A percentile compares a stretch with the other conserved stretches of the same genome.
Conservation (phyloP, 768 basidiomycete species). For the Lactarius pseudohatsudake region DNA sequence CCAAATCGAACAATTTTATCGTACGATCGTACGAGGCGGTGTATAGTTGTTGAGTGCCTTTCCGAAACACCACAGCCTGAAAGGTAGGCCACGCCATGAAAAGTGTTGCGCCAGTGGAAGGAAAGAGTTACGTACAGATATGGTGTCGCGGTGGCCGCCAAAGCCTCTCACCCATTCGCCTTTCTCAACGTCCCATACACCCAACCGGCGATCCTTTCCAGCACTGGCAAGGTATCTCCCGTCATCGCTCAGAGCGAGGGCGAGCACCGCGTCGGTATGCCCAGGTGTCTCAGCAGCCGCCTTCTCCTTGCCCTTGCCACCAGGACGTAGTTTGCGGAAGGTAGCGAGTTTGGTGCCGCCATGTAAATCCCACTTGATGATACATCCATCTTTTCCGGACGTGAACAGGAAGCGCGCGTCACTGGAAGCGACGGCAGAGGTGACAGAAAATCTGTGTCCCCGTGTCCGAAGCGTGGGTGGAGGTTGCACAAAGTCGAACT, state of each 20-base stretch:
- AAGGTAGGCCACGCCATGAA: constrained; percentile 21
- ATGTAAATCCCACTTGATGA: constrained; percentile 80
- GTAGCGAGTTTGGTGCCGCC: constrained; percentile 59
- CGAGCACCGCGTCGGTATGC: constrained; percentile 84
- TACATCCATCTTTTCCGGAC: constrained; percentile 85
- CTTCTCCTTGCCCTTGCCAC: constrained; percentile 55
- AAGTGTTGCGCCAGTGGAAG: constrained; percentile 43
- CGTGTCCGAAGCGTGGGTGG: constrained; percentile 57
- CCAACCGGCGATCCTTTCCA: constrained; percentile 78
- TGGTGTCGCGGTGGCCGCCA: constrained; percentile 69
- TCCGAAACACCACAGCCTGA: constrained; percentile 73
- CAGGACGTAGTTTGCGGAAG: constrained; percentile 58
- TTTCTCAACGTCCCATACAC: constrained; percentile 82
- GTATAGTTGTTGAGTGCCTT: constrained; percentile 72
- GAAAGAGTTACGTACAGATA: constrained; percentile 54
- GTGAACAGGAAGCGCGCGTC: constrained; percentile 79
- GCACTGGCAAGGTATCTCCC: constrained; percentile 84
- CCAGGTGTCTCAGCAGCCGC: constrained; percentile 56
- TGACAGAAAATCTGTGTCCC: constrained; percentile 78
- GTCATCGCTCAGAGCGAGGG: constrained; percentile 81
- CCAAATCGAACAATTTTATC: constrained; percentile 80
- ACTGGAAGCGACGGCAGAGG: constrained; percentile 75
- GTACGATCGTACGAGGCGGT: constrained; percentile 84
- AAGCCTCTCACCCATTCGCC: constrained; percentile 79
- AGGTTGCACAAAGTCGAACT: constrained; percentile 60